These are phyloP conservation scores for Colletotrichum plurivorum DNA, from an alignment of 2,329 filamentous ascomycete species.

Conservation along the genomic window DNA sequence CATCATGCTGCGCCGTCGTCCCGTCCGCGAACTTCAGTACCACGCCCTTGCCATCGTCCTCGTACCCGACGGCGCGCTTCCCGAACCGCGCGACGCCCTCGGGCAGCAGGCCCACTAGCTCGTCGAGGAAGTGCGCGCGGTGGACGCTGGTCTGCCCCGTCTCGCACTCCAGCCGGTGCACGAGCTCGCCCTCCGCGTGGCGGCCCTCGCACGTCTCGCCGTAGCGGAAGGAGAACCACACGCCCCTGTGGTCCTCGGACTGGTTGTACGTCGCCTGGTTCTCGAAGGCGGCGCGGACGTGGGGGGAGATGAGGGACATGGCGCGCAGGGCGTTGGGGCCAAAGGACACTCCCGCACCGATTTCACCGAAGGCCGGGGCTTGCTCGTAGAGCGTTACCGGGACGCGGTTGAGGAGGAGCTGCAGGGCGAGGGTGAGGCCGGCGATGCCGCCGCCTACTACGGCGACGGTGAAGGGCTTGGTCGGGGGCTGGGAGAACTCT, in stretches of 20 bases:
- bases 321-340: slow-evolving; percentile 65
- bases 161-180: slow-evolving; percentile 26
- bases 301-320: slow-evolving; percentile 48
- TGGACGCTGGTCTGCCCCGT: slow-evolving; percentile 27
- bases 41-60: slow-evolving; percentile 39
- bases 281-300: slow-evolving; percentile 55
- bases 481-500: slow-evolving; percentile 25
- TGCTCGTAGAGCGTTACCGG: slow-evolving; percentile 63
- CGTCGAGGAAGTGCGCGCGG: slow-evolving; percentile 48
- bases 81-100: slow-evolving; percentile 44
- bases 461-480: slow-evolving; percentile 50
- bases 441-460: slow-evolving; percentile 68
- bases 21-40: slow-evolving; percentile 56
- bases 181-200: slow-evolving; percentile 23
- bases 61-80: slow-evolving; percentile 46
- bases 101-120: slow-evolving; percentile 56
- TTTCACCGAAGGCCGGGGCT: slow-evolving; percentile 57
- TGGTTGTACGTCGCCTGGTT: slow-evolving; percentile 42
- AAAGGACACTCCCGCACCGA: slow-evolving; percentile 67
- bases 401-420: slow-evolving; percentile 57
- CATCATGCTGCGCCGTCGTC: slow-evolving; percentile 53
- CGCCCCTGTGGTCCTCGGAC: slow-evolving; percentile 36
- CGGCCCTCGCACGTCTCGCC: slow-evolving; percentile 40
- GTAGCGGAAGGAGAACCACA: slow-evolving; percentile 42
- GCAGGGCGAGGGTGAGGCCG: slow-evolving; percentile 62